A percentile compares a stretch with the other conserved stretches of the same genome.
phyloP scores from a whole-genome alignment of 2,329 filamentous ascomycete genomes.

The Pestalotiopsis sp. region DNA sequence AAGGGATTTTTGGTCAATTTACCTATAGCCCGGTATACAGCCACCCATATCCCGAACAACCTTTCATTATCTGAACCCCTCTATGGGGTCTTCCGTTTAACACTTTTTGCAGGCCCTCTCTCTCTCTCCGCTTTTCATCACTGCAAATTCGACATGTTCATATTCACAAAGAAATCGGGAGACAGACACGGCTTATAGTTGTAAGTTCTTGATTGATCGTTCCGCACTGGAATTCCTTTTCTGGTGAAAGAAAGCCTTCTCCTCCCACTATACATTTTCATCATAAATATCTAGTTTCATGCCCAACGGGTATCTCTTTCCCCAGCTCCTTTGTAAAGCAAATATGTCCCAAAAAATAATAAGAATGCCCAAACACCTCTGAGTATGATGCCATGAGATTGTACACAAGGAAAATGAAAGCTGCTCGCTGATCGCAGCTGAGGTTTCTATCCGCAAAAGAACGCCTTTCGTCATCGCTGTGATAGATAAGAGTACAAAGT shows the following conservation, averaged over 20 bases:
- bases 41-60: no score
- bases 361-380: neutral
- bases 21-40: no score
- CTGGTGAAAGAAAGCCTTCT: neutral
- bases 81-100: no score
- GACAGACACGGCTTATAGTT: neutral
- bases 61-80: no score
- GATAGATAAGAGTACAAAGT: neutral
- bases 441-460: neutral
- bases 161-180: neutral
- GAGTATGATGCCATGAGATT: neutral
- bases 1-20: no score
- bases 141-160: neutral
- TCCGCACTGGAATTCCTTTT: neutral
- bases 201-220: neutral
- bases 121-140: neutral
- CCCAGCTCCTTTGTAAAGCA: neutral
- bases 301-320: slow-evolving; percentile 6
- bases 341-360: neutral
- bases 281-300: slow-evolving; percentile 1
- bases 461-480: neutral
- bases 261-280: slow-evolving; percentile 2
- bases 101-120: no score
- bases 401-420: neutral
- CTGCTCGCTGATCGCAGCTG: neutral